Conservation (phyloP, 305 asterid genomes). For the Withania somnifera region DNA sequence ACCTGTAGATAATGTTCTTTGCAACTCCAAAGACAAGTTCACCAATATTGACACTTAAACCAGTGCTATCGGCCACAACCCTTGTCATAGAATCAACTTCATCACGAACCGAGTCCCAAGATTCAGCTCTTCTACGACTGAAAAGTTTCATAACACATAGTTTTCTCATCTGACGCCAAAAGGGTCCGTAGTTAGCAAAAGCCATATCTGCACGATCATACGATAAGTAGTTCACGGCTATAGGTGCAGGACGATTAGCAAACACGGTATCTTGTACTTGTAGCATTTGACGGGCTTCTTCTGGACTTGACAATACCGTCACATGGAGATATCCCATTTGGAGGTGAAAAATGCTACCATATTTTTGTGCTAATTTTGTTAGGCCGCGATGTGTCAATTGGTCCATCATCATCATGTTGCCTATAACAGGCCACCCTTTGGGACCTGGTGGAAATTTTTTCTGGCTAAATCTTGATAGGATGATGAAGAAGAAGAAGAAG, state of each 20-base stretch:
- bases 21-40: constrained; percentile 52
- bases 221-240: constrained; percentile 42
- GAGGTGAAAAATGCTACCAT: constrained; percentile 36
- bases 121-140: constrained; percentile 51
- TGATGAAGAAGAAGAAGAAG: not conserved
- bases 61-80: constrained; percentile 13
- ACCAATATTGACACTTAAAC: constrained; percentile 32
- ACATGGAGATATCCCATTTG: constrained; percentile 31
- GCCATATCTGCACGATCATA: constrained; percentile 62
- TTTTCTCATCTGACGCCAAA: constrained; percentile 71
- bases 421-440: constrained; percentile 26
- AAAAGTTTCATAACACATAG: constrained; percentile 61
- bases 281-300: constrained; percentile 41
- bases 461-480: constrained; percentile 12
- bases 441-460: constrained; percentile 43
- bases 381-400: constrained; percentile 31
- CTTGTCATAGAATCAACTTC: constrained; percentile 43
- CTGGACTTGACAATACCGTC: constrained; percentile 34
- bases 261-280: constrained; percentile 45
- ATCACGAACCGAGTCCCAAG: constrained; percentile 56
- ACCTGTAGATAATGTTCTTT: constrained; percentile 20
- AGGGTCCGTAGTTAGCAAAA: constrained; percentile 58
- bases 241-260: constrained; percentile 49
- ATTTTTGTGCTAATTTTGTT: constrained; percentile 19
- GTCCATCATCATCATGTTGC: constrained; percentile 32